These are phyloP conservation scores for Juncus effusus DNA, from an alignment of 176 grass and related monocot genomes.

Conservation along the genomic window DNA sequence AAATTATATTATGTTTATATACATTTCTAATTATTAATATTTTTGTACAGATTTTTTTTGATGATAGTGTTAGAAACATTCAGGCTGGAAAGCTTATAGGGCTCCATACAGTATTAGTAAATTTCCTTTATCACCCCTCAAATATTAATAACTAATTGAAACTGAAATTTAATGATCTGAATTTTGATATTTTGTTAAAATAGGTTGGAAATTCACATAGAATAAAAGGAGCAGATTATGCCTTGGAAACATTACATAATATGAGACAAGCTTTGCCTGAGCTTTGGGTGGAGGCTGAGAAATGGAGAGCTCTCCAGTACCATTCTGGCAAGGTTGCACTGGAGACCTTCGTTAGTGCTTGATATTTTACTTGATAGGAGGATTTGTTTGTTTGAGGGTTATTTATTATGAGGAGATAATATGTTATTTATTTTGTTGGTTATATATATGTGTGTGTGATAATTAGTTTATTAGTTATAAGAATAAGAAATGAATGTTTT, in stretches of 20 bases:
- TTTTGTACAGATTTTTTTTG: conserved; percentile 61
- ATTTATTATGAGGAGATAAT: background rate
- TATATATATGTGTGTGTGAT: conserved; percentile 6
- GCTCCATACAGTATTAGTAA: conserved; percentile 65
- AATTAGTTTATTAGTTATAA: conserved; percentile 14
- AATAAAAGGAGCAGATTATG: conserved; percentile 75
- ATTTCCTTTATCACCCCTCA: background rate
- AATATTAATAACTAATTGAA: background rate
- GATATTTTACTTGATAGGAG: background rate
- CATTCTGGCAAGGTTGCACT: conserved; percentile 51
- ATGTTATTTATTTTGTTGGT: conserved; percentile 10
- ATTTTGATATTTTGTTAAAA: conserved; percentile 12
- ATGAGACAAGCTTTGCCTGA: conserved; percentile 78
- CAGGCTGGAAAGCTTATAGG: conserved; percentile 60
- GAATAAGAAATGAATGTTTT: conserved; percentile 18
- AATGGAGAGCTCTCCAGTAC: conserved; percentile 56
- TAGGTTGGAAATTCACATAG: conserved; percentile 74
- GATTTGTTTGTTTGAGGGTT: conserved; percentile 6
- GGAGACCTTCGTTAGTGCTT: conserved; percentile 71
- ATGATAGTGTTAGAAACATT: conserved; percentile 80
- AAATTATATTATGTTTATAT: background rate
- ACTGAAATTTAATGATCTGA: background rate
- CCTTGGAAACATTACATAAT: conserved; percentile 80
- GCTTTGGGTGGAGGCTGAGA: conserved; percentile 71
- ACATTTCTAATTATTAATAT: conserved; percentile 11